Base-by-base conservation (phyloP, 1,139 yeast species). In the Yamadazyma taylorii region DNA sequence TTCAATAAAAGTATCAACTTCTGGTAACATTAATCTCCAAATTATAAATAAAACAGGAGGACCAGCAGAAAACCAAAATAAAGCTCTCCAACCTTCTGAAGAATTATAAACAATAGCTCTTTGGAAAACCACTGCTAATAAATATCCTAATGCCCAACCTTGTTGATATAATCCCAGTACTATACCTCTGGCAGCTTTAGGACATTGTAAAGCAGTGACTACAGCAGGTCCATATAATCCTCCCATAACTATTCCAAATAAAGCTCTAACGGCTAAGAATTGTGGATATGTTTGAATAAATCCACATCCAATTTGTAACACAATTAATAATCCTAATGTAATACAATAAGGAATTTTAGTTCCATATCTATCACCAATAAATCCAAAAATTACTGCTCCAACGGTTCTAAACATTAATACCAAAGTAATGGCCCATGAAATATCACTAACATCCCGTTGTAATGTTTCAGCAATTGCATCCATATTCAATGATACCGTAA, bases 61-160 rank as follows among this genome's bases (percentile, higher is more conserved):
- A 17, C 90, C 85, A 17, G 92, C 80, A 36, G 85, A 78, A 52
- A 87, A 84, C 89, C 94, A 85, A 59, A 81, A 83, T 46, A 85
- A 67, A 1, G 88, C 75, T 54, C 94, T 73, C 95, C 95, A 86
- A 1, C 77, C 73, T 28, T 60, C 53, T 3, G 57, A 43, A 8
- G 67, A 57, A 32, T 58, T 64, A 38, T 62, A 61, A 21, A 57
- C 60, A 36, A 68, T 50, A 16, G 72, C 73, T 45, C 74, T 55
- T 46, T 62, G 66, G 54, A 69, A 69, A n/a, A 67, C 44, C 16
- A 67, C 73, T 3, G 66, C 73, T 32, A 69, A 52, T 25, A 69
- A 59, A 41, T 64, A 66, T n/a, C 75, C 75, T 25, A 68, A 56
- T 3, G 73, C 72, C 42, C 67, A 69, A 38, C 74, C 74, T 49